These are phyloP conservation scores for Brassica hybrid DNA, from an alignment of 441 rosid genomes.

Conservation along the genomic window DNA sequence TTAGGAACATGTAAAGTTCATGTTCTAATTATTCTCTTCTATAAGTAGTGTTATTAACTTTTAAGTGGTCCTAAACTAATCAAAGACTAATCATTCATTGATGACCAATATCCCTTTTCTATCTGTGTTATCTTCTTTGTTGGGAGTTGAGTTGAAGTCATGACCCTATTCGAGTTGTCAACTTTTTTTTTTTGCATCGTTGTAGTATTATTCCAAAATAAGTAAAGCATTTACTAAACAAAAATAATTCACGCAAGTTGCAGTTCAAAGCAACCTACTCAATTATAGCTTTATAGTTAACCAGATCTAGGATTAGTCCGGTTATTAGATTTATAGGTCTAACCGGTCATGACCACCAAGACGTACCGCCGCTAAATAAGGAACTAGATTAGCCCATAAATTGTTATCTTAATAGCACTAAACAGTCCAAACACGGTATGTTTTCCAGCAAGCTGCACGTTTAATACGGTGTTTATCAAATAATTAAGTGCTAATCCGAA, in stretches of 20 bases:
- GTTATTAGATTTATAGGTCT: background rate
- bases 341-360: constrained; percentile 22
- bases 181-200: constrained; percentile 30
- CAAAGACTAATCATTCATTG: constrained; percentile 30
- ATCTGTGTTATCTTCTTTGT: constrained; percentile 42
- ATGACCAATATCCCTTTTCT: constrained; percentile 37
- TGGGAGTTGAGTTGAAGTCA: constrained; percentile 40
- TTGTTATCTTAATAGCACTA: constrained; percentile 17
- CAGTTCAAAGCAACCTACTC: constrained; percentile 36
- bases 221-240: constrained; percentile 26
- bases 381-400: constrained; percentile 20
- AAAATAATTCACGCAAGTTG: constrained; percentile 37
- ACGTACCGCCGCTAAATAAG: constrained; percentile 27
- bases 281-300: constrained; percentile 25
- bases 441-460: constrained; percentile 46
- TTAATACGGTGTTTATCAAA: constrained; percentile 35
- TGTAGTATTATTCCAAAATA: constrained; percentile 35
- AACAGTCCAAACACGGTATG: constrained; percentile 12
- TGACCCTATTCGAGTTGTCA: constrained; percentile 43
- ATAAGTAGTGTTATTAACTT: constrained; percentile 31
- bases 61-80: constrained; percentile 30
- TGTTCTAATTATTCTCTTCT: constrained; percentile 29
- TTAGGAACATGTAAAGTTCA: constrained; percentile 38
- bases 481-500: constrained; percentile 40
- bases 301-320: constrained; percentile 20